Conservation (phyloP, 371 early-diverging fungal genomes). For the Umbelopsis sp. region DNA sequence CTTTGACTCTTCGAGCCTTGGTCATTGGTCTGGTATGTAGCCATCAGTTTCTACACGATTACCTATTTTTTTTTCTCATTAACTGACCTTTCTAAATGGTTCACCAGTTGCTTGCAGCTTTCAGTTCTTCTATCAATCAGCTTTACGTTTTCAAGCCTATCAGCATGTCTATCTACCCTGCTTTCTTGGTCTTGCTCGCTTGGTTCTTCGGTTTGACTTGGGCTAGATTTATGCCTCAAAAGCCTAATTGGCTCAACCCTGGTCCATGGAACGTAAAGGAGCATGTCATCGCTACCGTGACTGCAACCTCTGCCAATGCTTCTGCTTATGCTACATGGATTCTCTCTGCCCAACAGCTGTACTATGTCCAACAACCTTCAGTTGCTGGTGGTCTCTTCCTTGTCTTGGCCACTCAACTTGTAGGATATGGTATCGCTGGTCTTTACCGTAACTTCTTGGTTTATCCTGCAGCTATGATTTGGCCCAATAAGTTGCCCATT, state of each 20-base stretch:
- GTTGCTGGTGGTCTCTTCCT: conserved; percentile 53
- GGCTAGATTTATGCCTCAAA: conserved; percentile 31
- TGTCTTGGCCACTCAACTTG: conserved; percentile 68
- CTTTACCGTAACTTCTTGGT: conserved; percentile 79
- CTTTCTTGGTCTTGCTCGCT: conserved; percentile 48
- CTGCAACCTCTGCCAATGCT: conserved; percentile 25
- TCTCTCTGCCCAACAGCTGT: conserved; percentile 58
- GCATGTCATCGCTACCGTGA: conserved; percentile 46
- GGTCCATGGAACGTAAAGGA: conserved; percentile 61
- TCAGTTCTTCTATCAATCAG: conserved; percentile 46
- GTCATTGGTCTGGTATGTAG: neutral
- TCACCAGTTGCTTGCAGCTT: conserved; percentile 35
- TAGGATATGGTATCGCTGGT: conserved; percentile 87
- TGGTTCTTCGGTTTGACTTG: conserved; percentile 42
- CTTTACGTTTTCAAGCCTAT: conserved; percentile 51
- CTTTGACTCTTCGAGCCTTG: neutral
- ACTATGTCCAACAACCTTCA: conserved; percentile 47
- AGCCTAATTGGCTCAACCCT: conserved; percentile 36
- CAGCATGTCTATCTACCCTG: conserved; percentile 38
- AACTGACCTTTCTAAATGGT: too few relatives aligned
- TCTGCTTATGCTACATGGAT: conserved; percentile 32
- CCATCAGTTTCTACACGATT: neutral
- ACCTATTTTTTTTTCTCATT: neutral
- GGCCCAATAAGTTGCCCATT: conserved; percentile 80
- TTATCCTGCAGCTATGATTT: conserved; percentile 83